Percentiles rank a stretch among this genome's conserved stretches.
phyloP scores from a whole-genome alignment of 805 yeast genomes.

The Yamadazyma takamatsuzukensis region DNA sequence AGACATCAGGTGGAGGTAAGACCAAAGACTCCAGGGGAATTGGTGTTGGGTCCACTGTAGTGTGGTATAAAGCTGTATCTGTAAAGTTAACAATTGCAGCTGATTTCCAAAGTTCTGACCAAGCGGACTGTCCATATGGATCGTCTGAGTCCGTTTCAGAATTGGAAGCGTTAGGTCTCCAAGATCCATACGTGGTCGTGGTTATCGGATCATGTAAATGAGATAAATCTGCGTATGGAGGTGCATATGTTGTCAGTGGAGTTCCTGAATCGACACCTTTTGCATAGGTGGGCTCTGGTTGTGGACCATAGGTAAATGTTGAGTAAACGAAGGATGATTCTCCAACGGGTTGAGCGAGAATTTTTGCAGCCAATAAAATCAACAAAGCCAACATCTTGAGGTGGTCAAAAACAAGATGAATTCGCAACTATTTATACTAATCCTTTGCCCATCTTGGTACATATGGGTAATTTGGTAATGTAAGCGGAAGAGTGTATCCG shows the following conservation, averaged over 20 bases:
- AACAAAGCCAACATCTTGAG: neutral
- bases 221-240: conserved; percentile 5
- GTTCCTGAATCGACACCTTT: conserved; percentile 1
- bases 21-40: conserved; percentile 12
- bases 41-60: conserved; percentile 16
- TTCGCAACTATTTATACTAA: too few species aligned
- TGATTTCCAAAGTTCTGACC: conserved; percentile 15
- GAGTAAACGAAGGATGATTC: conserved; percentile 1
- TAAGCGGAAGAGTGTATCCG: too few species aligned
- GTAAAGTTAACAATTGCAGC: conserved; percentile 13
- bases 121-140: conserved; percentile 19
- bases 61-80: conserved; percentile 11
- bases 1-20: conserved; percentile 16
- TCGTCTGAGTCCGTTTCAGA: conserved; percentile 15
- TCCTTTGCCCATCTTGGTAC: too few species aligned
- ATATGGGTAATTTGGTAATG: too few species aligned
- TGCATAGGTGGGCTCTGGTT: conserved; percentile 6
- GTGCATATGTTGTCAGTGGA: conserved; percentile 4
- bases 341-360: conserved; percentile 2
- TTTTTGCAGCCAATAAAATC: neutral
- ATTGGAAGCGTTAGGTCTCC: conserved; percentile 13
- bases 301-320: conserved; percentile 2
- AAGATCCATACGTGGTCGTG: conserved; percentile 18
- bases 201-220: conserved; percentile 5
- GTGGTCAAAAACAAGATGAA: too few species aligned